phyloP scores from a whole-genome alignment of 2,329 filamentous ascomycete species.

The Pseudocercospora cruenta region DNA sequence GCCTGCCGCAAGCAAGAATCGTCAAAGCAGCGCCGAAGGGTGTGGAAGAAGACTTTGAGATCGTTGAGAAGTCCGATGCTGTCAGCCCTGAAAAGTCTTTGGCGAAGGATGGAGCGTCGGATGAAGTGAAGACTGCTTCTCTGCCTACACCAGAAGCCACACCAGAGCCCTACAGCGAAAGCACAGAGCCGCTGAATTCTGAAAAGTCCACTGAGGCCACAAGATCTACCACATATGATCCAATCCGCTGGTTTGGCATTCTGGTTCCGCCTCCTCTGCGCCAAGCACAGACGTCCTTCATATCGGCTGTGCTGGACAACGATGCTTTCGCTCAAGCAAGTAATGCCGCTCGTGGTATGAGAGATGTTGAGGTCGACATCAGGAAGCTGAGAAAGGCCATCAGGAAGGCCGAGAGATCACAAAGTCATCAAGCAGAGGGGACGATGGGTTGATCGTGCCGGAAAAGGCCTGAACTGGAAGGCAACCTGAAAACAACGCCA shows the following conservation, averaged over 20 bases:
- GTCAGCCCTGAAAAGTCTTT: not conserved
- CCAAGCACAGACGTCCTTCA: slow-evolving; percentile 63
- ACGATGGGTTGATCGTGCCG: not conserved
- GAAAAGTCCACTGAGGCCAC: not conserved
- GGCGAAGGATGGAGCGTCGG: not conserved
- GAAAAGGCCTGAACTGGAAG: not conserved
- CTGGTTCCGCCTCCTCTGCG: slow-evolving; percentile 54
- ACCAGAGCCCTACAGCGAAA: slow-evolving; percentile 47
- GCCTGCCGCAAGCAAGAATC: not conserved
- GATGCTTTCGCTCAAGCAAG: slow-evolving; percentile 61
- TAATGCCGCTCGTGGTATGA: slow-evolving; percentile 64
- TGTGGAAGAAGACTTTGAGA: not conserved
- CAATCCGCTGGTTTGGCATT: slow-evolving; percentile 61
- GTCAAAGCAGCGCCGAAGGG: not conserved
- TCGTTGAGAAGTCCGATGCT: not conserved
- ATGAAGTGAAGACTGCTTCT: slow-evolving; percentile 12
- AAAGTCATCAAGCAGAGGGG: not conserved
- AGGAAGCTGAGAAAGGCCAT: slow-evolving; percentile 57
- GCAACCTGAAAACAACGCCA: not conserved
- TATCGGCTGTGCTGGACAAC: slow-evolving; percentile 57
- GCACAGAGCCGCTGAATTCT: not conserved
- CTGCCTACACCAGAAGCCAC: slow-evolving; percentile 40
- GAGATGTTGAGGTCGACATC: slow-evolving; percentile 69
- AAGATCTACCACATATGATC: slow-evolving; percentile 49
- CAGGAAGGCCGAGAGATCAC: slow-evolving; percentile 40